Evolutionary conservation across 192 early-diverging fungal species (phyloP).

Genomic region (Coemansia sp.): DNA sequence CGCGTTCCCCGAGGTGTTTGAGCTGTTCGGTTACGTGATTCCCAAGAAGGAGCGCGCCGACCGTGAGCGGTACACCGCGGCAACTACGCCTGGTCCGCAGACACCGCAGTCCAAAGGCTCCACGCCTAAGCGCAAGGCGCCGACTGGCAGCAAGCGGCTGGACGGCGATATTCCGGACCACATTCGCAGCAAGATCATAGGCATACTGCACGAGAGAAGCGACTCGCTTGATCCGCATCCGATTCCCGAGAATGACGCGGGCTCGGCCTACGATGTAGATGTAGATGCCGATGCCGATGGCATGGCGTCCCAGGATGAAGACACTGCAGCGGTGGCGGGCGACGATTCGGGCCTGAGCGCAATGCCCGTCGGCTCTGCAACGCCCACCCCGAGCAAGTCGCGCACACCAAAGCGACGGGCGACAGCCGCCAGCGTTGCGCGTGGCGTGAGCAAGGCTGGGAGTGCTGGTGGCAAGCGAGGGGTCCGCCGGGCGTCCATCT

Average conservation of each 20-base stretch:
- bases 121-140: constrained; percentile 42
- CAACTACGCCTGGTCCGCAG: not conserved
- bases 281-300: constrained; percentile 7
- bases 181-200: constrained; percentile 39
- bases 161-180: constrained; percentile 46
- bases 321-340: not conserved
- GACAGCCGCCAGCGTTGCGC: not conserved
- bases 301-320: not conserved
- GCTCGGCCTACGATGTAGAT: constrained; percentile 14
- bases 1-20: constrained; percentile 55
- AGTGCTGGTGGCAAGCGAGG: not conserved
- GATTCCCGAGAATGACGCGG: constrained; percentile 22
- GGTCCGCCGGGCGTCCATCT: not conserved
- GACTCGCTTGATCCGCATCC: constrained; percentile 51
- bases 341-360: not conserved
- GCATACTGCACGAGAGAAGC: constrained; percentile 25
- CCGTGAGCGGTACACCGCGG: constrained; percentile 26
- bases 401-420: not conserved
- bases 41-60: constrained; percentile 55
- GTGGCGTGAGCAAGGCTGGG: not conserved
- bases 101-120: not conserved
- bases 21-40: constrained; percentile 54
- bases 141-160: constrained; percentile 47
- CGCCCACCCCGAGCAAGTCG: not conserved
- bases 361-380: constrained; percentile 9